Evolutionary conservation across 2,329 filamentous ascomycete species (phyloP), one percentile per base, ranked within the genome.

Genomic region (Didymella arachidicola): DNA sequence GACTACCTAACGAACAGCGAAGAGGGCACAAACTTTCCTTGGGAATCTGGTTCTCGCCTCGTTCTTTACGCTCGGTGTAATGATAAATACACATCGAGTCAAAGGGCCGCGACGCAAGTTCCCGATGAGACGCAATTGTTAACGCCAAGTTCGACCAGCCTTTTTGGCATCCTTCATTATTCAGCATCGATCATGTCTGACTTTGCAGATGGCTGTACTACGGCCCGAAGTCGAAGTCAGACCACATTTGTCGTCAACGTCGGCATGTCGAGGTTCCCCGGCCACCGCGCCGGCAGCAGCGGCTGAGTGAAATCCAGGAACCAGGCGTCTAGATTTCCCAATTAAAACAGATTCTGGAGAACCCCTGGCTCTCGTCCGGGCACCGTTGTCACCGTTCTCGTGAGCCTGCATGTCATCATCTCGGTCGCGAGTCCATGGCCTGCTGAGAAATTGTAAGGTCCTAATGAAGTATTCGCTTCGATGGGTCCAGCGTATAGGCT

Each of bases 401-500:
- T 29, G 26, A 46, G 41, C 18, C 30, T 46, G 42, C 42, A 18
- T 32, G 54, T 51, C 54, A 57, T 42, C 19, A 43, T 26, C 41
- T 36, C 25, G 47, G 42, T 57, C 26, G 27, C 50, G 26, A 27
- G 38, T 45, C n/a, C 25, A 39, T 38, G 49, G 36, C 39, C 45
- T 42, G 42, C 27, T n/a, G 51, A 52, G 57, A 55, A 55, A 62
- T 58, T 60, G 47, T 59, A 59, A 63, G 36, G 41, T 27, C 56
- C 55, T 42, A 53, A 64, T 61, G 55, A 18, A 46, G 45, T 43
- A 50, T 46, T 53, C 41, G 19, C 41, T 50, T 54, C 45, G 56
- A 54, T 30, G 50, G 56, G 32, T 25, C 34, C 34, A 42, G 26
- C 32, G 18, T 38, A 27, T 68, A 67, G 65, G 59, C 60, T 67